Percentiles rank a stretch among this genome's conserved stretches.
Conservation (phyloP, 148 eudicot species). For the Rhododendron mucronatum region DNA sequence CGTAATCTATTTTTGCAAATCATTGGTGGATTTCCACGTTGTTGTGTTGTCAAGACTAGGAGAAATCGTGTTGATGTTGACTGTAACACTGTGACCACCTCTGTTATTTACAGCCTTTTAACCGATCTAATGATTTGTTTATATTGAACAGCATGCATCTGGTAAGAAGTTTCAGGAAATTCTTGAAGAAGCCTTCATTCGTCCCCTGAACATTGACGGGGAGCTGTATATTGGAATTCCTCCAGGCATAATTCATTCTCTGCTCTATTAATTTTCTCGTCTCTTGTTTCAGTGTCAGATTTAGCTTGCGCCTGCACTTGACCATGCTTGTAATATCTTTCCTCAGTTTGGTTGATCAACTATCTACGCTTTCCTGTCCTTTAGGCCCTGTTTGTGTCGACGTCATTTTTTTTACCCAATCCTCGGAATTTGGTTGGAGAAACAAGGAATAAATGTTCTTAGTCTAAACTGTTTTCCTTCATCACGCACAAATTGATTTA, state of each 20-base stretch:
- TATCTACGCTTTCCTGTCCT: neutral
- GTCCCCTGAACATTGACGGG: constrained; percentile 74
- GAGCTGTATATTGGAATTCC: constrained; percentile 96
- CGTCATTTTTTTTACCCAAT: neutral
- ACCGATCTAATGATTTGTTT: constrained; percentile 3
- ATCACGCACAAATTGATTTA: neutral
- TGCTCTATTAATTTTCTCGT: neutral
- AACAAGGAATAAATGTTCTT: neutral
- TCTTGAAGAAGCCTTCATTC: constrained; percentile 87
- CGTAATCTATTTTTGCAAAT: neutral
- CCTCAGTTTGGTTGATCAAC: neutral
- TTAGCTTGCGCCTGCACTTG: neutral
- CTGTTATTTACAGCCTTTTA: neutral
- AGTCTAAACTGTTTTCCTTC: neutral
- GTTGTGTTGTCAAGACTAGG: neutral
- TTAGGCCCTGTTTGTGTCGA: neutral
- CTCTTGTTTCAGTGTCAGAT: neutral
- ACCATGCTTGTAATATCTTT: neutral
- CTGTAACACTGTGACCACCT: neutral
- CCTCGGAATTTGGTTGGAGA: neutral
- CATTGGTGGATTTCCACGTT: neutral
- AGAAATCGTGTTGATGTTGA: neutral
- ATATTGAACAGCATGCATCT: constrained; percentile 62
- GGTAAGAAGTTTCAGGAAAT: constrained; percentile 88
- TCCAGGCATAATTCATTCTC: constrained; percentile 54